Conservation (phyloP, 495 filamentous ascomycete species). For the Usnea hakonensis region DNA sequence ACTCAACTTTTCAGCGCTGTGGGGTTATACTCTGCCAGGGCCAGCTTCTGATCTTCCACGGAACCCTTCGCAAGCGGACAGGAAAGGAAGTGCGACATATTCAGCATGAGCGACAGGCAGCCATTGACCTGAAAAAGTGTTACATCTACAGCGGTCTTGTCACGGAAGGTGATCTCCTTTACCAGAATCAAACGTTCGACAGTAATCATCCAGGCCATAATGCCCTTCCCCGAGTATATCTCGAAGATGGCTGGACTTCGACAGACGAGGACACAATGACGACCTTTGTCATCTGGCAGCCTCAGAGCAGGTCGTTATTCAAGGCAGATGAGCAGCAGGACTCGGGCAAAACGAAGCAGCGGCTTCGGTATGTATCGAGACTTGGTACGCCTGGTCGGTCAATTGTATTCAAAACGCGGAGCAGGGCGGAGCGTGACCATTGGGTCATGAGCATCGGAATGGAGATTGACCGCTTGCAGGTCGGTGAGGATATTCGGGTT, state of each 20-base stretch:
- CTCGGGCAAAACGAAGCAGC: conserved; percentile 36
- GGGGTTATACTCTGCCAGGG: conserved; percentile 58
- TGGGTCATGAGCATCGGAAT: conserved; percentile 68
- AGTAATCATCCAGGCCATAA: conserved; percentile 57
- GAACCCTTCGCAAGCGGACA: conserved; percentile 47
- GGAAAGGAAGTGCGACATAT: conserved; percentile 54
- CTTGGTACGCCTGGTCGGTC: conserved; percentile 57
- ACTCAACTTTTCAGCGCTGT: conserved; percentile 54
- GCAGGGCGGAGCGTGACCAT: conserved; percentile 63
- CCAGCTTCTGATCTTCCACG: conserved; percentile 57
- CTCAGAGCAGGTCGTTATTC: conserved; percentile 51
- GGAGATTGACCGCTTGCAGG: conserved; percentile 64
- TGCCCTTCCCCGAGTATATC: conserved; percentile 57
- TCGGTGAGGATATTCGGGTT: conserved; percentile 53
- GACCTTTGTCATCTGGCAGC: conserved; percentile 68
- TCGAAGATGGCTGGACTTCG: conserved; percentile 57
- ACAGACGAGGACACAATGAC: conserved; percentile 64
- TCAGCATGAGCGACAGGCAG: conserved; percentile 53
- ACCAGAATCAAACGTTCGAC: conserved; percentile 63
- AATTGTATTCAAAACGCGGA: conserved; percentile 64
- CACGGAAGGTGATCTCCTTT: conserved; percentile 60
- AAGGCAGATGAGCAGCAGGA: conserved; percentile 42
- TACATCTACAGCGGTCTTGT: conserved; percentile 66
- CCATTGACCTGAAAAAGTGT: conserved; percentile 57
- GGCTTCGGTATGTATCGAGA: conserved; percentile 44